Base-by-base conservation (phyloP, 371 early-diverging fungal genomes). In the Mortierella sp. region DNA sequence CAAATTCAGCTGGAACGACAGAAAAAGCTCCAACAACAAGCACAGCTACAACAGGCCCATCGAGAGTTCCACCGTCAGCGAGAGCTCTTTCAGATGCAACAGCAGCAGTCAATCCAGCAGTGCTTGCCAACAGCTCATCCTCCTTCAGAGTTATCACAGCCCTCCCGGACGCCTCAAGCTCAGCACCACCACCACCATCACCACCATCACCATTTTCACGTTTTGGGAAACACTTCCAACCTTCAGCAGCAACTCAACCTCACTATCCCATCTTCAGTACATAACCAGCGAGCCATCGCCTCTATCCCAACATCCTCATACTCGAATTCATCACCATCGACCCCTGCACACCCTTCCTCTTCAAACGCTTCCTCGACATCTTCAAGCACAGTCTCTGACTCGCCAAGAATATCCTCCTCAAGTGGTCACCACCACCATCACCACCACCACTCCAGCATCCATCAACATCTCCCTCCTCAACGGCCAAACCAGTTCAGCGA, bases 61-160 rank as follows among this genome's bases (percentile, higher is more conserved):
- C 63, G 77, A 55, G 82, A 85, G 68, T 85, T 81, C 26, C 70
- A 81, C 72, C 85, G 79, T 8, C 85, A 85, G 48, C 77, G 85
- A 24, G 72, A 78, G 16, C 81, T 80, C 31, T 71, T 65, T 45
- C 70, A 55, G 21, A 9, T 31, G 42, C 78, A 73, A 21, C 77
- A 83, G 45, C 84, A 75, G 50, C 83, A 77, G 58, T 58, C n/a
- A 11, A 48, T 38, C 10, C 76, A 65, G 6, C 78, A 75, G 19
- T 44, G 44, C 19, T 21, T 75, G 52, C 0, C 38, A 5, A 9
- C 60, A 26, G 31, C 83, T n/a, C 45, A 45, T 19, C 26, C 68
- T 6, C 9, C 47, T 34, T 31, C 72, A 42, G 21, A 24, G 47
- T 52, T 73, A 34, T 24, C 77, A 68, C 65, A 21, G 42, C 11